These are phyloP conservation scores for Cinnamomum chago DNA, from an alignment of 164 flowering plant species.

Conservation along the genomic window DNA sequence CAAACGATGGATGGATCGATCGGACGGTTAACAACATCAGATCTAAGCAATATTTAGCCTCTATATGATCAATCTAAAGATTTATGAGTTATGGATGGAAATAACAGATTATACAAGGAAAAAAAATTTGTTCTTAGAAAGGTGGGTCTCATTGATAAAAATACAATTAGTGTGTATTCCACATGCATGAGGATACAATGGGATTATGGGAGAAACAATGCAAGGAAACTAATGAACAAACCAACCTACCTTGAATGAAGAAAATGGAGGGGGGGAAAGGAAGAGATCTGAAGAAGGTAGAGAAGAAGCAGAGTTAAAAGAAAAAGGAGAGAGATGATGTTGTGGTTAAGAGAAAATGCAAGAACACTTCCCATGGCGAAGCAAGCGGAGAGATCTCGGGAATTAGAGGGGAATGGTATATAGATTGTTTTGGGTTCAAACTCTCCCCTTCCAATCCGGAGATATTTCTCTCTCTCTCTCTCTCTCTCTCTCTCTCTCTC, in stretches of 20 bases:
- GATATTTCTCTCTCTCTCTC: too few species aligned
- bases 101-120: too few species aligned
- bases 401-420: too few species aligned
- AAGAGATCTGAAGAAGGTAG: too few species aligned
- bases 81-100: too few species aligned
- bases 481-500: too few species aligned
- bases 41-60: background rate
- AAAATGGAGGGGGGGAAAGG: background rate
- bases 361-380: constrained; percentile 2
- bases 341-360: background rate
- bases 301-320: background rate
- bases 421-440: too few species aligned
- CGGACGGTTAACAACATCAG: background rate
- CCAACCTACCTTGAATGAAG: background rate
- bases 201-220: background rate
- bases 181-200: background rate
- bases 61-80: too few species aligned
- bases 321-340: background rate
- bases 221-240: background rate
- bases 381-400: background rate
- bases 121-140: too few species aligned
- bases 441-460: background rate
- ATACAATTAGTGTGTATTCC: background rate
- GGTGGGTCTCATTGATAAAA: too few species aligned
- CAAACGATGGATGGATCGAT: background rate